A percentile compares a stretch with the other conserved stretches of the same genome.
phyloP scores from a whole-genome alignment of 163 green algal species.

The Scenedesmus sp. region DNA sequence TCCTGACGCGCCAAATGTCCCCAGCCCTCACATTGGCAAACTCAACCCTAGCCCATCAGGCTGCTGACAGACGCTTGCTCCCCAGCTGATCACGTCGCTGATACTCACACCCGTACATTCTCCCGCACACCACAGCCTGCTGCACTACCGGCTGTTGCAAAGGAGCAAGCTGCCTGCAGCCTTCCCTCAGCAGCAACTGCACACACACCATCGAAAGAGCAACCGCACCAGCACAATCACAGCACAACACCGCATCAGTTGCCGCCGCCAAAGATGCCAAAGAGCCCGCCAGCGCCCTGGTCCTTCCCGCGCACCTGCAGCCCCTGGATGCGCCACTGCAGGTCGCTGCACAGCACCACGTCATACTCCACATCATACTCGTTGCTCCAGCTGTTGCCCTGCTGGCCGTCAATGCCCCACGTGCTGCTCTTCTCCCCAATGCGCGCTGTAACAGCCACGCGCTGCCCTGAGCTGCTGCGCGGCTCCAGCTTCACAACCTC shows the following conservation, averaged over 20 bases:
- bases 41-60: neutral
- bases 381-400: conserved; percentile 44
- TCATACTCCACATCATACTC: conserved; percentile 54
- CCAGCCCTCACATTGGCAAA: neutral
- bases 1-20: too few relatives aligned
- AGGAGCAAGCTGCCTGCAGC: neutral
- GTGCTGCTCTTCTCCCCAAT: conserved; percentile 34
- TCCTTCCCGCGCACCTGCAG: conserved; percentile 42
- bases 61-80: neutral
- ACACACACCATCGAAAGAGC: too few relatives aligned
- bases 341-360: conserved; percentile 41
- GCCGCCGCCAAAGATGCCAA: conserved; percentile 16
- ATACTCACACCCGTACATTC: neutral
- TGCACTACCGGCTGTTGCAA: neutral
- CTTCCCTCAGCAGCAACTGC: neutral
- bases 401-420: conserved; percentile 45
- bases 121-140: neutral
- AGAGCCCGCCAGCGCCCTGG: conserved; percentile 5
- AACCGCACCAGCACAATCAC: neutral
- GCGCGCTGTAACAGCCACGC: conserved; percentile 11
- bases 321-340: conserved; percentile 26
- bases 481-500: conserved; percentile 27
- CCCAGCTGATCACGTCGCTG: neutral
- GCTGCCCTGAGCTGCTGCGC: conserved; percentile 20
- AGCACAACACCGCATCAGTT: neutral